Evolutionary conservation across 352 stramenopile species (phyloP), one percentile per base, ranked within the genome.

Genomic region (Phytophthora ramorum): DNA sequence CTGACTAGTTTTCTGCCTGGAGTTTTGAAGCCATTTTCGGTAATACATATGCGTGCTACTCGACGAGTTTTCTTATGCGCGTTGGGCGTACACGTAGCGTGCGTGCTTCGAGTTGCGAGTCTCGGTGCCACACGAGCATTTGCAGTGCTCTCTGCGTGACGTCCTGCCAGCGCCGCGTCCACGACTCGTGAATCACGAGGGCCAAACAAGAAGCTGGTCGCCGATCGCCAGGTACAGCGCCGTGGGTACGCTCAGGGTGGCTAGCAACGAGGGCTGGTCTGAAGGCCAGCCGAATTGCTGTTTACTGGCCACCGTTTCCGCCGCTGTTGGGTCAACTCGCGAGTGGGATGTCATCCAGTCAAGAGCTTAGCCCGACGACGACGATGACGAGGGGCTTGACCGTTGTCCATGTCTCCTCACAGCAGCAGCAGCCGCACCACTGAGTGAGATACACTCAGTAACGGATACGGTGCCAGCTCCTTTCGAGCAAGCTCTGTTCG

Each of bases 61-160:
- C 26, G 26, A 32, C 7, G 26, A 32, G 26, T 32, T 32, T 32
- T 24, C 22, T 38, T 38, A 38, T 13, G 8, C 32, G 32, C 28
- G 28, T 34, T 34, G 28, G 28, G 28, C 7, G 26, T 54, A 22
- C 26, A 8, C 20, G 20, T 19, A 32, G 2, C 17, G 7, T 32
- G 2, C 20, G n/a, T 26, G 46, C 20, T 35, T 40, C 26, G 14
- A 41, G 30, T 7, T 44, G 16, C 34, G 38, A 20, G 32, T 67
- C 24, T 69, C 30, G 52, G 45, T 58, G 44, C 50, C 61, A 63
- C 19, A 52, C n/a, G 26, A 51, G n/a, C 17, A 40, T 17, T 49
- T 56, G 14, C 19, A 32, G 26, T 32, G 26, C 4, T 32, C 26
- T 32, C 26, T 32, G 26, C 4, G 37, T 28, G 24, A 45, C 22